These are phyloP conservation scores for Whalleya microplaca DNA, from an alignment of 2,329 filamentous ascomycete genomes.

Conservation along the genomic window DNA sequence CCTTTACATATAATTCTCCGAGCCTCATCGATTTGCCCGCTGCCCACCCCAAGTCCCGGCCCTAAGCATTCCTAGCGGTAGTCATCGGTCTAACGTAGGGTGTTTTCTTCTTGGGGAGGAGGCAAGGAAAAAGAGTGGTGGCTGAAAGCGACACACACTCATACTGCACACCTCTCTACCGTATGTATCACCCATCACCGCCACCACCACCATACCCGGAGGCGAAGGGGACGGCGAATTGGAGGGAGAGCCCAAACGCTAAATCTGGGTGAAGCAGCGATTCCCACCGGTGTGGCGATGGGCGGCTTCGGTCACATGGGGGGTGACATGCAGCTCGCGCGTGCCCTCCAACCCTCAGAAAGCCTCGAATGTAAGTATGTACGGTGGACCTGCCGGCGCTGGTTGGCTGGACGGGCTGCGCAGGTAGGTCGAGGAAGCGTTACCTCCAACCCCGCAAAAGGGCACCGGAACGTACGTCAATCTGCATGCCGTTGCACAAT, in stretches of 20 bases:
- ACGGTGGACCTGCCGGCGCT: slow-evolving; percentile 15
- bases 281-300: slow-evolving; percentile 27
- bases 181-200: too few relatives aligned
- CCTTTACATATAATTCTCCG: slow-evolving; percentile 13
- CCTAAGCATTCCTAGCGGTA: slow-evolving; percentile 9
- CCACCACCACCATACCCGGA: too few relatives aligned
- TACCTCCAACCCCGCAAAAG: slow-evolving; percentile 26
- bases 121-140: neutral
- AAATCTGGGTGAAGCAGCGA: slow-evolving; percentile 16
- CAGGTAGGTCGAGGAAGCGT: neutral
- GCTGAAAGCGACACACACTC: neutral
- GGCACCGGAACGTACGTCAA: slow-evolving; percentile 24
- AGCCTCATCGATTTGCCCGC: slow-evolving; percentile 14
- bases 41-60: slow-evolving; percentile 14
- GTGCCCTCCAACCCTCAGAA: slow-evolving; percentile 7
- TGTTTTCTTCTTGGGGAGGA: neutral
- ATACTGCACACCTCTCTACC: too few relatives aligned
- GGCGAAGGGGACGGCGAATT: slow-evolving; percentile 12
- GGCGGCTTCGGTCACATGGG: slow-evolving; percentile 24
- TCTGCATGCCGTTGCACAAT: slow-evolving; percentile 19
- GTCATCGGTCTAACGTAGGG: slow-evolving; percentile 8
- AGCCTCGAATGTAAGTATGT: slow-evolving; percentile 12
- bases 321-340: slow-evolving; percentile 21
- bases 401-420: neutral
- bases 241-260: slow-evolving; percentile 7